A percentile compares a stretch with the other conserved stretches of the same genome.
phyloP scores from a whole-genome alignment of 2,329 filamentous ascomycete genomes.

The Colletotrichum orchidophilum region DNA sequence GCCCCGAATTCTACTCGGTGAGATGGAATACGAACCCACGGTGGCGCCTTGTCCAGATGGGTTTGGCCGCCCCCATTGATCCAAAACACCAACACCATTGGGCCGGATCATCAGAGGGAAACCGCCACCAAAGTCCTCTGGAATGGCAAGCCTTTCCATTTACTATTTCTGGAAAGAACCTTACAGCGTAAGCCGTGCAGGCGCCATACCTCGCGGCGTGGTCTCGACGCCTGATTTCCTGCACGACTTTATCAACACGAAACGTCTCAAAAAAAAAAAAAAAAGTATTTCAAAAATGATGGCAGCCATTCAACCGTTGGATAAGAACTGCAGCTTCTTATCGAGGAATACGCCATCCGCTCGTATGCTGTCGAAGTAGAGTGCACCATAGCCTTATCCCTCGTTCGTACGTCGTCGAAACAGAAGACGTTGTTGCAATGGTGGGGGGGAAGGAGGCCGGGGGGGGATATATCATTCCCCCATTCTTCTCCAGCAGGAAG shows the following conservation, averaged over 20 bases:
- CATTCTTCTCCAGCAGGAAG: not conserved
- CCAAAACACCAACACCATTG: no score
- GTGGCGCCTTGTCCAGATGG: no score
- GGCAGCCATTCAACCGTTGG: not conserved
- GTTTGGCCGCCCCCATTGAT: no score
- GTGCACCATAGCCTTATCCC: not conserved
- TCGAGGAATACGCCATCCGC: no score
- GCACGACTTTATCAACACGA: not conserved
- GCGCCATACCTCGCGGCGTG: no score
- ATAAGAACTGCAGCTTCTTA: not conserved
- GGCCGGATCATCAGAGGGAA: not conserved
- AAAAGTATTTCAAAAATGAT: not conserved
- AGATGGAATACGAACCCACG: not conserved
- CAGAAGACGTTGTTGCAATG: not conserved
- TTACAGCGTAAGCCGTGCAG: not conserved
- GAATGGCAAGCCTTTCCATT: no score
- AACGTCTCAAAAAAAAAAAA: not conserved
- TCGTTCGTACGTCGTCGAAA: not conserved
- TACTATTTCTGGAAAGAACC: not conserved
- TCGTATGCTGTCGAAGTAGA: not conserved
- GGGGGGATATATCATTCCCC: not conserved
- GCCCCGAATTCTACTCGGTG: not conserved
- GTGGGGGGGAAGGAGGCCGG: not conserved
- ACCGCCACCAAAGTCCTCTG: not conserved
- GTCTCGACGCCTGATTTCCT: not conserved